Conservation (phyloP, 2,329 filamentous ascomycete genomes). For the Cordyceps sp. region DNA sequence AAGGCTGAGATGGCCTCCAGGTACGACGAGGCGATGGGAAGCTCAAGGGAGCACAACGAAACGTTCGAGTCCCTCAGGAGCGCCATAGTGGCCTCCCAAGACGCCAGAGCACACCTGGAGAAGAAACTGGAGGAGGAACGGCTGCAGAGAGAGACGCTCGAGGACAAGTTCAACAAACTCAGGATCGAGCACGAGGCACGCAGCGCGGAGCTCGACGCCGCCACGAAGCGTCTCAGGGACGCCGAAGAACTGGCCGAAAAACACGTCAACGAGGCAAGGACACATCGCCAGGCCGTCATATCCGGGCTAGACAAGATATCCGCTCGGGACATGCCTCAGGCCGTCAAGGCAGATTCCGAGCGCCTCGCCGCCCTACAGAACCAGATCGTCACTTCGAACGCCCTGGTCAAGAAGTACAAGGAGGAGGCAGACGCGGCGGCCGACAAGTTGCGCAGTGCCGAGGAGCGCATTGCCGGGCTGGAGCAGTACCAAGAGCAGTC, state of each 20-base stretch:
- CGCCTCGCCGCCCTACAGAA: slow-evolving; percentile 59
- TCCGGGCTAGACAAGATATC: slow-evolving; percentile 64
- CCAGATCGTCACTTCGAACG: slow-evolving; percentile 64
- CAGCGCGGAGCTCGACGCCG: slow-evolving; percentile 58
- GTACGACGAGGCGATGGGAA: slow-evolving; percentile 49
- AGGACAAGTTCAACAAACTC: slow-evolving; percentile 60
- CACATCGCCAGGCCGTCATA: slow-evolving; percentile 70
- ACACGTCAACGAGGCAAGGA: slow-evolving; percentile 72
- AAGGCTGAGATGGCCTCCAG: slow-evolving; percentile 60
- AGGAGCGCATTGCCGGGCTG: slow-evolving; percentile 90
- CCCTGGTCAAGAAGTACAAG: slow-evolving; percentile 74
- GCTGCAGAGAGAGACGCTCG: slow-evolving; percentile 53
- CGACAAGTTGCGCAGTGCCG: slow-evolving; percentile 78
- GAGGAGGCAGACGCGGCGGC: slow-evolving; percentile 72
- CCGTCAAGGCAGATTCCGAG: slow-evolving; percentile 37
- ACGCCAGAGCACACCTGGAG: slow-evolving; percentile 63
- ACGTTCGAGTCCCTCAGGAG: slow-evolving; percentile 61
- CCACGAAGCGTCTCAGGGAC: slow-evolving; percentile 60
- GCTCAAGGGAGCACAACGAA: slow-evolving; percentile 49
- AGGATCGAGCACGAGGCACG: slow-evolving; percentile 71
- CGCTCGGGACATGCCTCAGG: slow-evolving; percentile 30
- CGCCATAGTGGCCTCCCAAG: slow-evolving; percentile 63
- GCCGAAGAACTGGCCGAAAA: slow-evolving; percentile 78
- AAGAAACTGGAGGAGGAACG: slow-evolving; percentile 73
- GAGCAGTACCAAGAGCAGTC: slow-evolving; percentile 97